These are phyloP conservation scores for Collariella sp. DNA, from an alignment of 495 filamentous ascomycete species.

Conservation along the genomic window DNA sequence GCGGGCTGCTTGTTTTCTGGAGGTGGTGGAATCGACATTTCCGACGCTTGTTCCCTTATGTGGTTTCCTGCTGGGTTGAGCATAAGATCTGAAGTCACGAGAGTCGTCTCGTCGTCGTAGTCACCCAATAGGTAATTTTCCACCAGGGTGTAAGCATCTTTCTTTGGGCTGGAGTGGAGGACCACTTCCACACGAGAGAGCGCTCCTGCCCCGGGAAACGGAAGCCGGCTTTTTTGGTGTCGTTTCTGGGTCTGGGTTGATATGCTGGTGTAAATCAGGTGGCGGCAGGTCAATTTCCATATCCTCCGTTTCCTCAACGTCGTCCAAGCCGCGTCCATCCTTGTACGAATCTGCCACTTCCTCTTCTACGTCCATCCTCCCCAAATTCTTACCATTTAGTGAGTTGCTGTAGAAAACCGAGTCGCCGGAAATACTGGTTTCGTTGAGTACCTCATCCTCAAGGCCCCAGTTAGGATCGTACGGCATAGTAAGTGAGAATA, in stretches of 20 bases:
- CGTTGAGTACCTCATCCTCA: background rate
- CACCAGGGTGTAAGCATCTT: background rate
- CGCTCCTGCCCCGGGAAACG: background rate
- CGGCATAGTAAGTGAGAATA: constrained; percentile 10
- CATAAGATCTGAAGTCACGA: constrained; percentile 8
- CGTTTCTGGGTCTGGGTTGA: background rate
- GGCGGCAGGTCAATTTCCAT: constrained; percentile 1
- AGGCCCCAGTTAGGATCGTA: constrained; percentile 12
- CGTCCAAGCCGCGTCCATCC: background rate
- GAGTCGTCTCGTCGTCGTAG: background rate
- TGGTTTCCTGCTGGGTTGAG: background rate
- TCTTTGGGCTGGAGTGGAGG: constrained; percentile 9
- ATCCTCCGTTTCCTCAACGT: background rate
- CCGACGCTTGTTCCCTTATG: background rate
- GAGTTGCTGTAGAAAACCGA: background rate
- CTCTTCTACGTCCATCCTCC: background rate
- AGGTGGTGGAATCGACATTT: background rate
- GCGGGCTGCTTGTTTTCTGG: background rate
- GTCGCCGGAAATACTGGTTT: too few relatives aligned
- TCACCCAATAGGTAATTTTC: background rate
- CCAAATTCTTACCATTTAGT: background rate
- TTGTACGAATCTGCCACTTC: background rate
- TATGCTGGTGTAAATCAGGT: background rate
- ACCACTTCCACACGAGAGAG: background rate
- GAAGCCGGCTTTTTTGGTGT: background rate